Evolutionary conservation across 371 early-diverging fungal species (phyloP).

Genomic region (Mortierella sp.): DNA sequence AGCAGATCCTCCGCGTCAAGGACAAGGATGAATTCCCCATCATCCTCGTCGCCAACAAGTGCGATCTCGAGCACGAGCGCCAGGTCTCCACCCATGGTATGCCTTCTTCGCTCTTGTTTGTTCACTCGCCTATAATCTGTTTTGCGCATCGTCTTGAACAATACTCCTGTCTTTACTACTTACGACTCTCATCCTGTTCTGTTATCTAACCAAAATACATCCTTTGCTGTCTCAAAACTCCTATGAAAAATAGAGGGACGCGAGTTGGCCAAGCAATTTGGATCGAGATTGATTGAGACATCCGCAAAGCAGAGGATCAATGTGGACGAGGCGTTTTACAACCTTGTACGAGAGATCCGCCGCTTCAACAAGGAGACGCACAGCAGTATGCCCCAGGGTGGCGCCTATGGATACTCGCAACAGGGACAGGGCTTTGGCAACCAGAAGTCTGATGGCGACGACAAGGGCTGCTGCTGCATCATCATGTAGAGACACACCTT

Average conservation of each 20-base stretch:
- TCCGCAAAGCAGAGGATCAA: constrained; percentile 92
- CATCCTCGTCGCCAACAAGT: constrained; percentile 96
- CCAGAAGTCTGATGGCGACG: constrained; percentile 48
- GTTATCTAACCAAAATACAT: no score
- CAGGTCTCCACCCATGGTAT: constrained; percentile 77
- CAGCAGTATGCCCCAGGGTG: constrained; percentile 49
- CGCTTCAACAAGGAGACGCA: constrained; percentile 76
- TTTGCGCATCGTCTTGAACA: no score
- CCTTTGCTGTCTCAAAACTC: no score
- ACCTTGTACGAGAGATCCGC: constrained; percentile 89
- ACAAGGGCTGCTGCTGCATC: constrained; percentile 63
- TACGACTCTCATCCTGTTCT: neutral
- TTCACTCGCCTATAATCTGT: neutral
- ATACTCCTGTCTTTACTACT: no score
- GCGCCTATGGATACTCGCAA: constrained; percentile 49
- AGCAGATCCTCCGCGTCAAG: constrained; percentile 87
- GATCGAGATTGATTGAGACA: constrained; percentile 91
- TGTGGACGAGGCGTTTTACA: constrained; percentile 93
- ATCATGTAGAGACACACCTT: constrained; percentile 54
- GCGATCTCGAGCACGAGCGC: constrained; percentile 87
- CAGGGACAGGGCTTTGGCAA: constrained; percentile 60
- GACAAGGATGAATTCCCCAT: constrained; percentile 88
- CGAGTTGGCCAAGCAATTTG: constrained; percentile 84
- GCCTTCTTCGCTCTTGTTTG: neutral
- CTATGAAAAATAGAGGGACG: constrained; percentile 73